Conservation (phyloP, 2,329 filamentous ascomycete species). For the Alternaria viburni region DNA sequence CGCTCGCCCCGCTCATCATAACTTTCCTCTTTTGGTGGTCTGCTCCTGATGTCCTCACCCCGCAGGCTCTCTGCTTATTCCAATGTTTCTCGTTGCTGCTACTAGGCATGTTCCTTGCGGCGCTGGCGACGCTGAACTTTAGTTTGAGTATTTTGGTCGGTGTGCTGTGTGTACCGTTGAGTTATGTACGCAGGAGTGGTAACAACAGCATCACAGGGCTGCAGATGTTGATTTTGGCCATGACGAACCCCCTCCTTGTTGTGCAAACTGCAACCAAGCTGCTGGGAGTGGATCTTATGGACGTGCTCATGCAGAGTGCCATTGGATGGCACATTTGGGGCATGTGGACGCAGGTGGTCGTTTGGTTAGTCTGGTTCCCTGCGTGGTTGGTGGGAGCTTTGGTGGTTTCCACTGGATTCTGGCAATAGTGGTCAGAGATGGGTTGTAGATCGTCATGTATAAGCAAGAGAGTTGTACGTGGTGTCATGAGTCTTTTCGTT, state of each 20-base stretch:
- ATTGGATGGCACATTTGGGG: conserved; percentile 91
- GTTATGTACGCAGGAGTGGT: conserved; percentile 65
- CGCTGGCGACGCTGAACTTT: conserved; percentile 95
- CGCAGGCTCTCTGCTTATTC: conserved; percentile 77
- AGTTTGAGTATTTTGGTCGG: conserved; percentile 86
- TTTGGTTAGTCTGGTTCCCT: conserved; percentile 98
- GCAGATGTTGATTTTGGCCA: conserved; percentile 28
- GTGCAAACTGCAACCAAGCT: conserved; percentile 33
- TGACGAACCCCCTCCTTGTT: conserved; percentile 44
- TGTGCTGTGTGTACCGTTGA: conserved; percentile 76
- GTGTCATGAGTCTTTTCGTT: conserved; percentile 21
- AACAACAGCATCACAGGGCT: conserved; percentile 12
- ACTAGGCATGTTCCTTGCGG: conserved; percentile 88
- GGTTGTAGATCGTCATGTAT: not conserved
- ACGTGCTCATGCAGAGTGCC: conserved; percentile 73
- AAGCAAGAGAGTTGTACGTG: not conserved
- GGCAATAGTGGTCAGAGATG: conserved; percentile 8
- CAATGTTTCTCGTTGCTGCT: conserved; percentile 93
- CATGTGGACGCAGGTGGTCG: conserved; percentile 83
- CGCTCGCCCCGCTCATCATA: conserved; percentile 41
- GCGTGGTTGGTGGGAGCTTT: conserved; percentile 74
- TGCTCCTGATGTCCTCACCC: conserved; percentile 58
- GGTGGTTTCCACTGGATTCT: conserved; percentile 35
- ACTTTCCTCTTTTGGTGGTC: conserved; percentile 34
- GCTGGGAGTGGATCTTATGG: conserved; percentile 49